Conservation (phyloP, 768 basidiomycete genomes). For the Piloderma croceum region DNA sequence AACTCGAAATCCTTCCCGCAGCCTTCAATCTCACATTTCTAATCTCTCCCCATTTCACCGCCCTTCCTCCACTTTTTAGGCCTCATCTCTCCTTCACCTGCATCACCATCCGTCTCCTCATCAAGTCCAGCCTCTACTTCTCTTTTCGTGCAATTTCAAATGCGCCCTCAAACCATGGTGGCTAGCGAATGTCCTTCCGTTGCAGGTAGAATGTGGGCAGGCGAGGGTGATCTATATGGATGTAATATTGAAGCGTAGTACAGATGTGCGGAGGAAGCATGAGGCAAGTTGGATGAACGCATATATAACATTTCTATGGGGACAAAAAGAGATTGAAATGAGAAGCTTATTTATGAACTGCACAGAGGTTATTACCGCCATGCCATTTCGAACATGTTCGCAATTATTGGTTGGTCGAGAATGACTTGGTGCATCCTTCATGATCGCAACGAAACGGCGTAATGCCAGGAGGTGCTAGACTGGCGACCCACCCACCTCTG, state of each 20-base stretch:
- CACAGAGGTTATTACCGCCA: constrained; percentile 50
- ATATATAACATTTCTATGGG: constrained; percentile 88
- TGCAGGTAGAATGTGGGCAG: constrained; percentile 67
- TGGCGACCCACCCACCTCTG: constrained; percentile 59
- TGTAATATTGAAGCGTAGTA: constrained; percentile 81
- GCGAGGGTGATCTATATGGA: constrained; percentile 74
- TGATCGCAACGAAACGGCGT: constrained; percentile 77
- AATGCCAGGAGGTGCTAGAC: constrained; percentile 77
- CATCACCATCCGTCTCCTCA: constrained; percentile 28
- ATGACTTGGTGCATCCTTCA: constrained; percentile 75
- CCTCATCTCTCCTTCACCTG: constrained; percentile 18
- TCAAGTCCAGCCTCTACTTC: too few species aligned
- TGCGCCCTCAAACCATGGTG: constrained; percentile 75
- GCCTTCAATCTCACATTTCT: constrained; percentile 57
- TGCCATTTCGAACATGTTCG: constrained; percentile 77
- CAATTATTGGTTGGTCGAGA: constrained; percentile 75
- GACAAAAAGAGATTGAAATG: constrained; percentile 4
- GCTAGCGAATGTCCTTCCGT: constrained; percentile 65
- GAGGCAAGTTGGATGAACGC: constrained; percentile 56
- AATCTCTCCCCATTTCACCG: constrained; percentile 75
- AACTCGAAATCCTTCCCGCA: constrained; percentile 88
- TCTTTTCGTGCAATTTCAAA: constrained; percentile 76
- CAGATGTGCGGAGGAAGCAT: constrained; percentile 73
- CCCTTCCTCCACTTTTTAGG: constrained; percentile 58
- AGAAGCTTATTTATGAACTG: not conserved